Evolutionary conservation across 257 asterid genomes (phyloP).

Genomic region (Solanum medicagineum): DNA sequence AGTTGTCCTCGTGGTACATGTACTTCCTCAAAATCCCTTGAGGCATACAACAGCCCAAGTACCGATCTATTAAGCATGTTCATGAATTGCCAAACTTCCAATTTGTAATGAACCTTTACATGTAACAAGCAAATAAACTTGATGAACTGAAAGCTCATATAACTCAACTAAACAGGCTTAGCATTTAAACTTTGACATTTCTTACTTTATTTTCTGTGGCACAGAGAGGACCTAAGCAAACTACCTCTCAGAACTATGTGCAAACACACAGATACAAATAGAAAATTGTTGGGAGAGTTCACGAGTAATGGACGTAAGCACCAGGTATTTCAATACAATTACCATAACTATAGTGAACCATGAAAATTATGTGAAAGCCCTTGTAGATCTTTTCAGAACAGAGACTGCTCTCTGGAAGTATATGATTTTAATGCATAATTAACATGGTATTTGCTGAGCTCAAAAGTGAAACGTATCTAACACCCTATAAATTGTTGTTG

Average conservation of each 20-base stretch:
- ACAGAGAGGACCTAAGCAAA: neutral
- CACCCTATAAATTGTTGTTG: neutral
- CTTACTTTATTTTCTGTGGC: neutral
- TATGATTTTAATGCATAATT: neutral
- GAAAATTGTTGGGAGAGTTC: neutral
- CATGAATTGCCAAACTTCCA: slow-evolving; percentile 27
- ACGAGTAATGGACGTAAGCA: neutral
- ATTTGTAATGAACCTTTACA: slow-evolving; percentile 30
- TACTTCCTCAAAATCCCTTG: slow-evolving; percentile 5
- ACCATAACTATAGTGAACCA: neutral
- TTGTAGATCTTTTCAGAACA: neutral
- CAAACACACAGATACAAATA: neutral
- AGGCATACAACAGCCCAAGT: slow-evolving; percentile 9
- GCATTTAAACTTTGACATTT: neutral
- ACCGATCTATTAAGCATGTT: slow-evolving; percentile 9
- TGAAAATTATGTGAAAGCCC: neutral
- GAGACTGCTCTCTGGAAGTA: neutral
- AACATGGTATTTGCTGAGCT: neutral
- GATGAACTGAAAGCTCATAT: slow-evolving; percentile 3
- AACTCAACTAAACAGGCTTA: neutral
- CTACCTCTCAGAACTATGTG: neutral
- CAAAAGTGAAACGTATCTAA: neutral
- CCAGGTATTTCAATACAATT: neutral
- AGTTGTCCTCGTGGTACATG: neutral
- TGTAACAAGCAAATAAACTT: neutral